Percentiles rank a stretch among this genome's conserved stretches.
Evolutionary conservation across 2,329 filamentous ascomycete species (phyloP).

Genomic region (Coniochaeta ligniaria): DNA sequence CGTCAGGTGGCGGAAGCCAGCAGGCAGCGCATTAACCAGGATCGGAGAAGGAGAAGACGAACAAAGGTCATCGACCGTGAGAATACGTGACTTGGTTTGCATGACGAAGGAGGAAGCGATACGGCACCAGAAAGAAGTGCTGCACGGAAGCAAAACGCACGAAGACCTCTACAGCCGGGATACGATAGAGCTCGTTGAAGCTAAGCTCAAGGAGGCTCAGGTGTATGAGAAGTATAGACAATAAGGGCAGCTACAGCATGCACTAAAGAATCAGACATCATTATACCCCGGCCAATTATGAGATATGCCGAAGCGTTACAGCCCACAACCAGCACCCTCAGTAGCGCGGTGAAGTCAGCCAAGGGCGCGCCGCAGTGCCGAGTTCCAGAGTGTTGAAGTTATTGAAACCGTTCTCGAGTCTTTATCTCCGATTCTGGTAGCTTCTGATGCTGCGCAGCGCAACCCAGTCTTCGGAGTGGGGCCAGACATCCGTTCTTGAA

Average conservation of each 20-base stretch:
- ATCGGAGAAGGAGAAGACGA: constrained; percentile 61
- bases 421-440: neutral
- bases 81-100: constrained; percentile 67
- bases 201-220: constrained; percentile 60
- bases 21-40: constrained; percentile 45
- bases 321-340: neutral
- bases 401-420: no score
- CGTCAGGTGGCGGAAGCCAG: constrained; percentile 70
- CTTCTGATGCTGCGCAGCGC: neutral
- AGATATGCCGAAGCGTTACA: neutral
- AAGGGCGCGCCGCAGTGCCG: neutral
- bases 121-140: constrained; percentile 71
- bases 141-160: constrained; percentile 58
- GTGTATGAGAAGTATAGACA: constrained; percentile 43
- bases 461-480: neutral
- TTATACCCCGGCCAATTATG: neutral
- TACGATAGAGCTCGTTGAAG: constrained; percentile 60
- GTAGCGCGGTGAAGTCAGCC: neutral
- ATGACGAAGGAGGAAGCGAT: constrained; percentile 90
- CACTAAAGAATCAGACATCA: neutral
- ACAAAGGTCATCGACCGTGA: constrained; percentile 69
- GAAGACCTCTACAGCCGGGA: constrained; percentile 69
- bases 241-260: neutral
- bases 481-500: neutral
- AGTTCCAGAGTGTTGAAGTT: neutral